Percentiles rank a stretch among this genome's conserved stretches.
Evolutionary conservation across 176 grass and related monocot genomes (phyloP).

Genomic region (Eremochloa ophiuroides): DNA sequence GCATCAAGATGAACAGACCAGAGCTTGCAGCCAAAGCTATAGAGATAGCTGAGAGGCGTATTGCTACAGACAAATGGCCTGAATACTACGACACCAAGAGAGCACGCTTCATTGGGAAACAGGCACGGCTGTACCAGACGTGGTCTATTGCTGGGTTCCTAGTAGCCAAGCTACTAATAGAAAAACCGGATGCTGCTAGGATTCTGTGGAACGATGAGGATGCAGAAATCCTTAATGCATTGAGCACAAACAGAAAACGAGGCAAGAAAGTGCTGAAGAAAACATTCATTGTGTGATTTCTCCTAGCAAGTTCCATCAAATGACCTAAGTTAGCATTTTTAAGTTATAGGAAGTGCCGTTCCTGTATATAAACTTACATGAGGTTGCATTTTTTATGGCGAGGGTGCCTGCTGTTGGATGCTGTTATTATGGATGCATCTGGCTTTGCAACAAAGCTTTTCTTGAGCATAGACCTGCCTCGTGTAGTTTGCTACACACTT

Average conservation of each 20-base stretch:
- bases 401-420: constrained; percentile 31
- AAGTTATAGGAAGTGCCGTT: constrained; percentile 27
- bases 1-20: constrained; percentile 82
- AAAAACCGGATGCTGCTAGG: constrained; percentile 80
- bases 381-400: constrained; percentile 24
- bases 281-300: constrained; percentile 66
- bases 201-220: constrained; percentile 86
- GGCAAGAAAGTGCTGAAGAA: constrained; percentile 82
- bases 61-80: constrained; percentile 76
- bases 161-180: constrained; percentile 63
- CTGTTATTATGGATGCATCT: constrained; percentile 58
- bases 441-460: constrained; percentile 32
- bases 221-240: constrained; percentile 75
- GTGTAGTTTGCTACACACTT: not conserved
- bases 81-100: constrained; percentile 86
- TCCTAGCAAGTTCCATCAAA: not conserved
- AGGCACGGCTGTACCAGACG: constrained; percentile 71
- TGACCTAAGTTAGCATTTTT: constrained; percentile 18
- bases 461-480: constrained; percentile 13
- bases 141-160: constrained; percentile 85
- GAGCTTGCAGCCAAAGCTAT: constrained; percentile 79
- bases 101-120: constrained; percentile 81
- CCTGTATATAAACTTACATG: constrained; percentile 48
- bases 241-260: constrained; percentile 61
- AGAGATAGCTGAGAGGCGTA: constrained; percentile 63